Conservation (phyloP, 225 moss, liverwort and hornwort genomes). For the Antitrichia curtipendula region DNA sequence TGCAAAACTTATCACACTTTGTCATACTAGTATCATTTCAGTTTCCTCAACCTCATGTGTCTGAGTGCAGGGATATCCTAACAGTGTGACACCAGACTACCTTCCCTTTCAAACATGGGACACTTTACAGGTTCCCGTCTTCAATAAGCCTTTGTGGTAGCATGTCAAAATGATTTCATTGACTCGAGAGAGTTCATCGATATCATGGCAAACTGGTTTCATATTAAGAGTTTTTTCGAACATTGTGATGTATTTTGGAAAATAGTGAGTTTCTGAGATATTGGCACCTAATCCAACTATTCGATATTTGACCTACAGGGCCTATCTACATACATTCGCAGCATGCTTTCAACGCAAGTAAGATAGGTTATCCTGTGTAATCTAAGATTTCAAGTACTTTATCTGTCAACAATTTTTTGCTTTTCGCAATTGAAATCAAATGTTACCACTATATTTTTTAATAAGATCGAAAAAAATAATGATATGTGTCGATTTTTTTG, state of each 20-base stretch:
- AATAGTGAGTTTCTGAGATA: not conserved
- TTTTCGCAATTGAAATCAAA: not conserved
- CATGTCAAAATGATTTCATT: not conserved
- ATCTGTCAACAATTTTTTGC: not conserved
- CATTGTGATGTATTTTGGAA: not conserved
- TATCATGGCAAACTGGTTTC: not conserved
- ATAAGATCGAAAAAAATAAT: not conserved
- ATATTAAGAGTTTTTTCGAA: not conserved
- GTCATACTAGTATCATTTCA: not conserved
- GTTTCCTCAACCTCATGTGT: not conserved
- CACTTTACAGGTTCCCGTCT: slow-evolving; percentile 72
- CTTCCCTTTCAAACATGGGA: slow-evolving; percentile 98
- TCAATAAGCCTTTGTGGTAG: not conserved
- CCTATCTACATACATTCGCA: slow-evolving; percentile 89
- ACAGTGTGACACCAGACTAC: slow-evolving; percentile 88
- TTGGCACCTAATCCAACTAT: not conserved
- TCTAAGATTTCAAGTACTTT: not conserved
- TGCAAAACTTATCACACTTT: not conserved
- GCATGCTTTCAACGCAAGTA: slow-evolving; percentile 99
- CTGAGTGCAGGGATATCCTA: slow-evolving; percentile 80
- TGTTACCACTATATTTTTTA: not conserved
- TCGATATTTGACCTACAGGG: slow-evolving; percentile 39
- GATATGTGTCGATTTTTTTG: not conserved
- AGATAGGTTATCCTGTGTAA: not conserved
- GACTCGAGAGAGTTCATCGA: not conserved